Percentiles rank a stretch among this genome's conserved stretches.
phyloP scores from a whole-genome alignment of 495 filamentous ascomycete genomes.

The Trichoderma gamsii region DNA sequence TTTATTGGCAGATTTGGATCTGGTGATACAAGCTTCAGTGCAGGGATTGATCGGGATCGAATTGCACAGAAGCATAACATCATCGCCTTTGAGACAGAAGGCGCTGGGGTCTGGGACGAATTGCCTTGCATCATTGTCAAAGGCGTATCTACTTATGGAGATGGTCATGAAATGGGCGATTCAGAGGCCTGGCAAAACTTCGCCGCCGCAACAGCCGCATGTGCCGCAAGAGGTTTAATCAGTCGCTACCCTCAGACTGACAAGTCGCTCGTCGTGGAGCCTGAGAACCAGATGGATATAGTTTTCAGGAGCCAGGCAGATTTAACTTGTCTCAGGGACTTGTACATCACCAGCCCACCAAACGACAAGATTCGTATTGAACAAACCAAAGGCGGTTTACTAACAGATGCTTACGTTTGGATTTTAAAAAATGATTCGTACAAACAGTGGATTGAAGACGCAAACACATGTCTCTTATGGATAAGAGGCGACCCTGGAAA shows the following conservation, averaged over 20 bases:
- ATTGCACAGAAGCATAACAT: constrained; percentile 20
- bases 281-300: background rate
- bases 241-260: constrained; percentile 14
- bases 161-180: constrained; percentile 32
- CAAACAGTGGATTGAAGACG: constrained; percentile 22
- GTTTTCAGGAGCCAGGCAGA: background rate
- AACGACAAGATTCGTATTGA: constrained; percentile 36
- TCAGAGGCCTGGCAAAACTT: constrained; percentile 30
- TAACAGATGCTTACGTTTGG: constrained; percentile 39
- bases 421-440: constrained; percentile 35
- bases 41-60: constrained; percentile 22
- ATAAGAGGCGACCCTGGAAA: constrained; percentile 39
- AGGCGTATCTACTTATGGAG: constrained; percentile 25
- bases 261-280: background rate
- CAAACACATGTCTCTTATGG: constrained; percentile 23
- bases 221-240: constrained; percentile 20
- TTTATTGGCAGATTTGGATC: constrained; percentile 20
- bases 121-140: constrained; percentile 29
- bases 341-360: constrained; percentile 27
- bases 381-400: constrained; percentile 35
- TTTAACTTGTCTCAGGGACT: constrained; percentile 22
- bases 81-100: constrained; percentile 41
- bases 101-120: constrained; percentile 35
- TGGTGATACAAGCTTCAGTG: constrained; percentile 28
- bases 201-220: constrained; percentile 36